phyloP scores from a whole-genome alignment of 495 filamentous ascomycete genomes.

The Evansstolkia leycettana region DNA sequence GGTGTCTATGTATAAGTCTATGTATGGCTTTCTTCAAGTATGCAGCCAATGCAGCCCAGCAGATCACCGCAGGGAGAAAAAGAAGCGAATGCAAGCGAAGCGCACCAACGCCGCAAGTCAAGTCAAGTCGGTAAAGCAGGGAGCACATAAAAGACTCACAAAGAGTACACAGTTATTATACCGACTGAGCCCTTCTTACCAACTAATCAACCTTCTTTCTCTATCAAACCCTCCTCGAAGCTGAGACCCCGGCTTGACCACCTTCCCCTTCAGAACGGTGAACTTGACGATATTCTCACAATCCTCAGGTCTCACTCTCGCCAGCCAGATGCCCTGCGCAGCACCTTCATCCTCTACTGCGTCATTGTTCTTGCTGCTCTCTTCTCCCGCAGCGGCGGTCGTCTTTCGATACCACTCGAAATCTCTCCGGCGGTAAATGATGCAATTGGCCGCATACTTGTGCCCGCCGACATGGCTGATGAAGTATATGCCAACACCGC shows the following conservation, averaged over 20 bases:
- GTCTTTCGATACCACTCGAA: slow-evolving; percentile 35
- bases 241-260: slow-evolving; percentile 76
- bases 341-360: slow-evolving; percentile 43
- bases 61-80: too few relatives aligned
- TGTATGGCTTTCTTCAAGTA: too few relatives aligned
- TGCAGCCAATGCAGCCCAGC: too few relatives aligned
- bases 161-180: too few relatives aligned
- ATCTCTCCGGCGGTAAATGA: slow-evolving; percentile 67
- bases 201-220: slow-evolving; percentile 66
- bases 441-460: slow-evolving; percentile 78
- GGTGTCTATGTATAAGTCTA: too few relatives aligned
- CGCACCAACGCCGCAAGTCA: too few relatives aligned
- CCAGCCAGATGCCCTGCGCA: slow-evolving; percentile 88
- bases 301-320: slow-evolving; percentile 77
- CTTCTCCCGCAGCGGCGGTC: too few relatives aligned
- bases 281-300: slow-evolving; percentile 87
- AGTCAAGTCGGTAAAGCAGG: too few relatives aligned
- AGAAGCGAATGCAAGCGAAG: too few relatives aligned
- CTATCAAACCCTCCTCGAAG: slow-evolving; percentile 87
- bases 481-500: slow-evolving; percentile 90
- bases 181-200: slow-evolving; percentile 49
- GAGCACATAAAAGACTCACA: too few relatives aligned
- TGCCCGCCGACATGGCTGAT: slow-evolving; percentile 92
- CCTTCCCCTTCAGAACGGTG: slow-evolving; percentile 86
- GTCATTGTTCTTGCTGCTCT: slow-evolving; percentile 15